Base-by-base conservation (phyloP, 225 moss, liverwort and hornwort genomes). In the Ulota crispa region DNA sequence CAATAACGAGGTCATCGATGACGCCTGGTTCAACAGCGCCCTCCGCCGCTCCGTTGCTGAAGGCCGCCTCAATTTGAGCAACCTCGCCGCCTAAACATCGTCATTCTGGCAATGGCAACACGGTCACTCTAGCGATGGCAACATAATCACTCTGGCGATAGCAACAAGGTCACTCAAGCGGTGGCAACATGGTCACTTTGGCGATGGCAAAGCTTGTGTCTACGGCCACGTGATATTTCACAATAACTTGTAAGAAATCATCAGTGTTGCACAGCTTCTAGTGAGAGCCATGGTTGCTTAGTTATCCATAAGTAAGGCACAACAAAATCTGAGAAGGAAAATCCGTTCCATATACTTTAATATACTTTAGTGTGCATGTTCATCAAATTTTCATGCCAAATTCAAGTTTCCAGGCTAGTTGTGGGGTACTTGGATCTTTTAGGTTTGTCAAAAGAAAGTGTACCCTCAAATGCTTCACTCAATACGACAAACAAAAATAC, bases 21-120 rank as follows among this genome's bases (percentile, higher is more conserved):
- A 77, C 71, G 87, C 39, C 14, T 89, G 89, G 89, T 89, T 89
- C 77, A 84, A 89, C 32, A 71, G 42, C 13, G 89, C 89, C 8
- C 84, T 89, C 31, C 84, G 87, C 26, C 89, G 89, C 74, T 89
- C 89, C 18, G 84, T 89, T 7, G 87, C 89, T 7, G 89, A 87
- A 83, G 89, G 89, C 7, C 84, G 89, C 18, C n/a, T 89, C 64
- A 70, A 68, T 0, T 20, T 88, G 70, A 23, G 62, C 47, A 68
- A 11, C 76, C 4, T 13, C 54, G 65, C 36, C 65, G 36, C 4
- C 7, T 68, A 24, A n/a, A 42, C n/a, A 24, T 67, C 41, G 3
- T 19, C 64, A 19, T 8, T 60, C 14, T 60, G 26, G 60, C 16
- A 0, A 63, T 12, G 28, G 61, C 62, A 62, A 62, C 62, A 28